phyloP scores from a whole-genome alignment of 1,284 basidiomycete genomes.

The Trichosporon sp. region DNA sequence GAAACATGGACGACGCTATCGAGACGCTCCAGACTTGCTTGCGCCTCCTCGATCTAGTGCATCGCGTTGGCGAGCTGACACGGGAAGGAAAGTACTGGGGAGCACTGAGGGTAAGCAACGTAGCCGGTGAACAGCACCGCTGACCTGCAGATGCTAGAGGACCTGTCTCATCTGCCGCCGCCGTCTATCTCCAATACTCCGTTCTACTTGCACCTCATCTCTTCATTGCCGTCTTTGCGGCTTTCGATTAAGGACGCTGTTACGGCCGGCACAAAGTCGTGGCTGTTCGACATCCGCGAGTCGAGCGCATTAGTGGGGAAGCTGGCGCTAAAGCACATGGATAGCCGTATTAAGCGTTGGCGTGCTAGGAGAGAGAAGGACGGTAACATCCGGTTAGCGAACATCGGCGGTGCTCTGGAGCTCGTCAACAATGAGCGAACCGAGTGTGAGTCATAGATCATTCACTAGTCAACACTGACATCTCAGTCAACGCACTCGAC shows the following conservation, averaged over 20 bases:
- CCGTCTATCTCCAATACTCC: conserved; percentile 87
- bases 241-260: conserved; percentile 87
- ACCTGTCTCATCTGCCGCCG: conserved; percentile 84
- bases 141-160: conserved; percentile 57
- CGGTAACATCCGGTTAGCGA: conserved; percentile 57
- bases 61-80: conserved; percentile 88
- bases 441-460: conserved; percentile 64
- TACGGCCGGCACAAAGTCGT: conserved; percentile 90
- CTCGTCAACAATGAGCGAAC: conserved; percentile 87
- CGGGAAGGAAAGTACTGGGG: conserved; percentile 91
- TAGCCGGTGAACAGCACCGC: conserved; percentile 1
- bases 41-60: conserved; percentile 87
- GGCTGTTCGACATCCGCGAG: conserved; percentile 92
- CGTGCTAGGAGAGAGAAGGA: conserved; percentile 65
- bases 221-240: conserved; percentile 83
- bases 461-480: conserved; percentile 4
- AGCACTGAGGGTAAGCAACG: conserved; percentile 73
- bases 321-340: conserved; percentile 87
- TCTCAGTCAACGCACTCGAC: conserved; percentile 77
- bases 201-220: conserved; percentile 84
- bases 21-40: conserved; percentile 89
- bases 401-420: conserved; percentile 92
- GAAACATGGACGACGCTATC: conserved; percentile 92
- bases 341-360: conserved; percentile 77
- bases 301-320: conserved; percentile 79